Percentiles rank a stretch among this genome's conserved stretches.
These are phyloP conservation scores for Neospora caninum DNA, from an alignment of 169 alveolate genomes.

Conservation along the genomic window DNA sequence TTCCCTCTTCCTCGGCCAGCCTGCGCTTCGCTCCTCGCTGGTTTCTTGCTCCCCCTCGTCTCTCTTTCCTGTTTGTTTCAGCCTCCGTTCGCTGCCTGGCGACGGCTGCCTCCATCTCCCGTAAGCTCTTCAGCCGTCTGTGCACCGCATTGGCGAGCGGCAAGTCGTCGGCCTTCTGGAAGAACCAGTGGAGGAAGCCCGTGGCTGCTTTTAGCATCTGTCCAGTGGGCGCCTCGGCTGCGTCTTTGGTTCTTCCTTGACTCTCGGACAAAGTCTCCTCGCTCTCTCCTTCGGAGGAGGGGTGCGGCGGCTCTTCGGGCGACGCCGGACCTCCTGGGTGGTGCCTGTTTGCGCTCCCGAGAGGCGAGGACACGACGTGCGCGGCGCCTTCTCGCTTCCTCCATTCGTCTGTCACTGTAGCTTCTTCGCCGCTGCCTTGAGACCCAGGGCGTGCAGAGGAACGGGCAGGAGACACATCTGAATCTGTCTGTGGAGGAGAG, in stretches of 20 bases:
- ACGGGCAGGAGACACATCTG: not conserved
- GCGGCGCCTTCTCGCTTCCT: not conserved
- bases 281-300: not conserved
- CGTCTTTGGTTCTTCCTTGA: not conserved
- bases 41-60: not conserved
- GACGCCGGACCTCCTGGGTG: not conserved
- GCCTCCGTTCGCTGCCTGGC: not conserved
- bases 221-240: not conserved
- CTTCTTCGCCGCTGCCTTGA: not conserved
- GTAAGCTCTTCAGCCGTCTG: not conserved
- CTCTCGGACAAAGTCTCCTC: not conserved
- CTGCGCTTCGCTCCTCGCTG: not conserved
- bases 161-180: not conserved
- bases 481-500: no score
- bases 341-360: not conserved
- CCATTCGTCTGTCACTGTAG: not conserved
- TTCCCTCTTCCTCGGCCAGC: not conserved
- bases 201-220: not conserved
- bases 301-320: not conserved
- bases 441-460: not conserved
- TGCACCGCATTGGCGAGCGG: slow-evolving; percentile 1
- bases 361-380: no score
- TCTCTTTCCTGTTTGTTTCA: not conserved
- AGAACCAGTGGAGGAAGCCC: not conserved
- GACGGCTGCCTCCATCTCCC: not conserved